These are phyloP conservation scores for Aspergillus hancockii DNA, from an alignment of 495 filamentous ascomycete genomes.

Conservation along the genomic window DNA sequence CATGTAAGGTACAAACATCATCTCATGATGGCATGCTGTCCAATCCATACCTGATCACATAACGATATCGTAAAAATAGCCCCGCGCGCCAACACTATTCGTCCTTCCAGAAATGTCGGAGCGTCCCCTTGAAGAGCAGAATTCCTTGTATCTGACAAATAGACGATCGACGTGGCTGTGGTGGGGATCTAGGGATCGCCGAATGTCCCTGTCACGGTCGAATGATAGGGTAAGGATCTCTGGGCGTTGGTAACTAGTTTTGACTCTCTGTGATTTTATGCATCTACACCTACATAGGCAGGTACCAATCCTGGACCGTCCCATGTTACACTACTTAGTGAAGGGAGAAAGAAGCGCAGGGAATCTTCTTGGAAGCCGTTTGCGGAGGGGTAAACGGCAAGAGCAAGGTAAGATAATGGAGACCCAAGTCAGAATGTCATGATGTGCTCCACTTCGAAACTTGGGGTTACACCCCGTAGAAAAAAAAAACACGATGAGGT, in stretches of 20 bases:
- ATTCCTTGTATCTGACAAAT: conserved; percentile 7
- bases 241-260: conserved; percentile 1
- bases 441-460: not conserved
- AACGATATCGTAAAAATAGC: not conserved
- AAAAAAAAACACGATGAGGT: not conserved
- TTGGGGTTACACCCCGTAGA: not conserved
- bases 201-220: not conserved
- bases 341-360: not conserved
- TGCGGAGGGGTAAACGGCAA: not conserved
- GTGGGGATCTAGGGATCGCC: conserved; percentile 3
- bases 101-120: conserved; percentile 7
- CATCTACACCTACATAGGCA: conserved; percentile 6
- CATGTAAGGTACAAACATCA: conserved; percentile 3
- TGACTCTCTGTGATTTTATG: conserved; percentile 13
- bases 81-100: not conserved
- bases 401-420: not conserved
- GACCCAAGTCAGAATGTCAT: not conserved
- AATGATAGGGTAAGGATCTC: conserved; percentile 11
- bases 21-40: not conserved
- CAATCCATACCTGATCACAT: conserved; percentile 1
- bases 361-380: not conserved
- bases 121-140: not conserved
- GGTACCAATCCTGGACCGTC: conserved; percentile 2
- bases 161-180: conserved; percentile 3
- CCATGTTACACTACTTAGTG: not conserved